These are phyloP conservation scores for Xylariaceae sp. DNA, from an alignment of 2,329 filamentous ascomycete genomes.

Conservation along the genomic window DNA sequence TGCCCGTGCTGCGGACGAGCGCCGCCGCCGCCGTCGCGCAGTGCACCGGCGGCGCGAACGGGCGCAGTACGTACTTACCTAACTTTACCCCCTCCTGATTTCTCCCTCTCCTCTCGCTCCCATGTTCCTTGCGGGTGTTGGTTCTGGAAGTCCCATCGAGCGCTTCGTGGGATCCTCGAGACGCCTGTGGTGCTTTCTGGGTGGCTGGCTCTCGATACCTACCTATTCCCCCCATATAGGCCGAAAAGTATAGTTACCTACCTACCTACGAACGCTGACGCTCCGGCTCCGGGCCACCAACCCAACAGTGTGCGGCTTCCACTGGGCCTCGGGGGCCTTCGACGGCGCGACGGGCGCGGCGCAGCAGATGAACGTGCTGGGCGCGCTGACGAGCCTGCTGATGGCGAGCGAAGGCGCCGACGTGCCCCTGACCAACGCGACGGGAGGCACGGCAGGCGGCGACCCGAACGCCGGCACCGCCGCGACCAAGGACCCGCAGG, in stretches of 20 bases:
- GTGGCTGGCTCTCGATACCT: too few relatives aligned
- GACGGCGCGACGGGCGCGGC: constrained; percentile 44
- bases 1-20: constrained; percentile 50
- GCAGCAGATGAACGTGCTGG: constrained; percentile 50
- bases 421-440: constrained; percentile 35
- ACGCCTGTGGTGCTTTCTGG: too few relatives aligned
- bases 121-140: too few relatives aligned
- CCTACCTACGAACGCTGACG: too few relatives aligned
- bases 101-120: too few relatives aligned
- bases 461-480: constrained; percentile 35
- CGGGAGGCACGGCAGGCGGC: constrained; percentile 43
- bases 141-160: too few relatives aligned
- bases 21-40: constrained; percentile 51
- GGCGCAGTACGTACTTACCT: too few relatives aligned
- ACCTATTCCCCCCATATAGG: too few relatives aligned
- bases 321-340: constrained; percentile 40
- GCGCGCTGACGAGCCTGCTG: constrained; percentile 36
- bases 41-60: constrained; percentile 52
- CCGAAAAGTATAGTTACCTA: too few relatives aligned
- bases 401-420: constrained; percentile 29
- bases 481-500: constrained; percentile 12
- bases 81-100: too few relatives aligned
- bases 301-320: constrained; percentile 59
- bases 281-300: too few relatives aligned
- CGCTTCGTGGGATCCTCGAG: too few relatives aligned